Base-by-base conservation (phyloP, 495 filamentous ascomycete genomes). In the Xylaria intraflava region DNA sequence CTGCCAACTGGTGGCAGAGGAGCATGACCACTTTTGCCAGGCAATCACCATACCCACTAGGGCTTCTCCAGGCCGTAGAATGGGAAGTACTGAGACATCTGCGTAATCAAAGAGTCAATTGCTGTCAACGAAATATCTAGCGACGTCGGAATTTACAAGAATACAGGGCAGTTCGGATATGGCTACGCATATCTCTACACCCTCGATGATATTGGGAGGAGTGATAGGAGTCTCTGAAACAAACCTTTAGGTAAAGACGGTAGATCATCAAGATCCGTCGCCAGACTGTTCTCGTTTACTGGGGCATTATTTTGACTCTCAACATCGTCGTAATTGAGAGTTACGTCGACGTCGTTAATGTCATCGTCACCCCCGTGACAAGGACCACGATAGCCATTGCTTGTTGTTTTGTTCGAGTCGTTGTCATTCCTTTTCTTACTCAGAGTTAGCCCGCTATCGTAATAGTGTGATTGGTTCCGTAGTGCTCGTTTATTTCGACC, bases 1-100 rank as follows among this genome's bases (percentile, higher is more conserved):
- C 49, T 88, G 78, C 86, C 89, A 95, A 23, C 81, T 85, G 8
- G 85, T 89, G 11, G 75, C 81, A 51, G 81, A 83, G 27, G 87
- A 89, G 62, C 90, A 78, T 24, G 83, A 76, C 49, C 88, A 75
- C 50, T 88, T 79, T 59, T 86, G 88, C 79, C 88, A 98, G 2
- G 85, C 83, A 55, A 98, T 82, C 31, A 91, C 73, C 64, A 86
- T 82, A 10, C 85, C 88, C 3, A 72, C 56, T 31, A 74, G 71
- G 16, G 80, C 76, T 29, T 83, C 74, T 2, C 68, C 75, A 40
- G 77, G 67, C 3, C 64, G 62, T 17, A 96, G 68, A 33, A 65
- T 55, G 7, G 81, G 71, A 17, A 90, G 76, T 23, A 71, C 64
- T 11, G 67, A 69, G 8, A 55, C 19, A n/a, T 49, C 52, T 55